Percentiles rank a stretch among this genome's conserved stretches.
These are phyloP conservation scores for Fusarium abutilonis DNA, from an alignment of 2,329 filamentous ascomycete genomes.

Conservation along the genomic window DNA sequence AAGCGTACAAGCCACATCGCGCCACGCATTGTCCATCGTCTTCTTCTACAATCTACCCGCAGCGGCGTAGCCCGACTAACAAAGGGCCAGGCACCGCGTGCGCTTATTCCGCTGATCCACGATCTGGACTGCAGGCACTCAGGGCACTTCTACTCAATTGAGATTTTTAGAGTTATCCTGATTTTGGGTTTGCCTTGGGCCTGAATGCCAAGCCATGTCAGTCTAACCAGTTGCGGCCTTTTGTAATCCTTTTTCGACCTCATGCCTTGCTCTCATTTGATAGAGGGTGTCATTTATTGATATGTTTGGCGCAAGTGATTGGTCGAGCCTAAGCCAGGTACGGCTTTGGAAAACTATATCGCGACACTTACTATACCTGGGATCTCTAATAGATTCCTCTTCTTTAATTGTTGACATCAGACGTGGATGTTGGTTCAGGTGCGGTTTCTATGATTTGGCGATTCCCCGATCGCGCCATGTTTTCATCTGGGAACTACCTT, in stretches of 20 bases:
- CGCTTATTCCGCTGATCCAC: constrained; percentile 16
- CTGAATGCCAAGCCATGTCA: constrained; percentile 29
- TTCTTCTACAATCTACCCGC: neutral
- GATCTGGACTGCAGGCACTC: constrained; percentile 10
- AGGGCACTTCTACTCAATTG: constrained; percentile 1
- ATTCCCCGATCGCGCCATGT: constrained; percentile 4
- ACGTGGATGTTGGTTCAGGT: neutral
- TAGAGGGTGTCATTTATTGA: constrained; percentile 6
- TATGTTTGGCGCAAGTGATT: constrained; percentile 7
- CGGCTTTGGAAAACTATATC: constrained; percentile 18
- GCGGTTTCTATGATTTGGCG: neutral
- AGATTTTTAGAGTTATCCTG: constrained; percentile 23
- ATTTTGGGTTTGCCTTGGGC: constrained; percentile 12
- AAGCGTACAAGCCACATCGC: constrained; percentile 26
- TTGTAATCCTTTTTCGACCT: neutral
- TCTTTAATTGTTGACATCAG: neutral
- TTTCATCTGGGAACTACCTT: neutral
- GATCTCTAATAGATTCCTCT: constrained; percentile 18
- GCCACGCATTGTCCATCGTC: constrained; percentile 11
- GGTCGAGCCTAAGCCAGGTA: constrained; percentile 8
- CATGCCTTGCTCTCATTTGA: constrained; percentile 2
- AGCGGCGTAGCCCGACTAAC: neutral
- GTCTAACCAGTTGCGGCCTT: constrained; percentile 28
- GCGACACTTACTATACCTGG: constrained; percentile 3
- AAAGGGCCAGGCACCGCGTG: constrained; percentile 17